Evolutionary conservation across 352 stramenopile species (phyloP).

Genomic region (Pythium chondricola): DNA sequence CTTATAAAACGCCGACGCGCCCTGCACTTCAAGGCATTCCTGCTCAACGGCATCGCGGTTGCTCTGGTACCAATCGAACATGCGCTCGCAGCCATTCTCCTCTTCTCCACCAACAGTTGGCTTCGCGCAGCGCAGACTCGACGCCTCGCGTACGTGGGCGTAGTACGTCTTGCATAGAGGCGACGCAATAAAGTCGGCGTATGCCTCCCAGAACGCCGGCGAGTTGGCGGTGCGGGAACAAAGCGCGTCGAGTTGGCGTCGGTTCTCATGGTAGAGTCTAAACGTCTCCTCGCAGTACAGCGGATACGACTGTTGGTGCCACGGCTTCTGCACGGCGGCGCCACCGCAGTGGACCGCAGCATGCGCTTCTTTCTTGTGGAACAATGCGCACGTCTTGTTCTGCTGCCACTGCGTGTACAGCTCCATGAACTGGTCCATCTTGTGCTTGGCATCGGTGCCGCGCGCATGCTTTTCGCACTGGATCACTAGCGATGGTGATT

Average conservation of each 20-base stretch:
- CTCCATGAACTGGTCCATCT: constrained; percentile 24
- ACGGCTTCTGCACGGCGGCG: constrained; percentile 30
- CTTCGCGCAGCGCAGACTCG: constrained; percentile 17
- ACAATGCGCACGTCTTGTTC: constrained; percentile 35
- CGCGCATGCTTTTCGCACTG: constrained; percentile 22
- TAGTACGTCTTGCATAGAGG: constrained; percentile 61
- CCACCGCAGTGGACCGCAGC: constrained; percentile 39
- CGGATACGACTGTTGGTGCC: constrained; percentile 38
- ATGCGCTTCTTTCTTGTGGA: constrained; percentile 42
- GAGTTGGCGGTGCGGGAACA: constrained; percentile 37
- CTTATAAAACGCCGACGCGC: constrained; percentile 18
- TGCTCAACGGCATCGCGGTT: constrained; percentile 35
- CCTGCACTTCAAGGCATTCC: constrained; percentile 40
- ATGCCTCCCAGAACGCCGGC: constrained; percentile 55
- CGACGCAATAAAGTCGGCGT: constrained; percentile 43
- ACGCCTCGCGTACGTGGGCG: constrained; percentile 31
- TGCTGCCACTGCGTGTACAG: constrained; percentile 46
- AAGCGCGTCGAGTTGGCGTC: constrained; percentile 36
- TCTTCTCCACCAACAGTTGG: background rate
- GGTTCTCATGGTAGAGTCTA: constrained; percentile 34
- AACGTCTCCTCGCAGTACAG: constrained; percentile 60
- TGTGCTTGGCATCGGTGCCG: constrained; percentile 10
- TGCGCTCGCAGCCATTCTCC: constrained; percentile 14
- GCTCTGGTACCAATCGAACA: constrained; percentile 51
- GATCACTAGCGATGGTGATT: constrained; percentile 30